Conservation (phyloP, 192 early-diverging fungal genomes). For the Jimgerdemannia flammicorona region DNA sequence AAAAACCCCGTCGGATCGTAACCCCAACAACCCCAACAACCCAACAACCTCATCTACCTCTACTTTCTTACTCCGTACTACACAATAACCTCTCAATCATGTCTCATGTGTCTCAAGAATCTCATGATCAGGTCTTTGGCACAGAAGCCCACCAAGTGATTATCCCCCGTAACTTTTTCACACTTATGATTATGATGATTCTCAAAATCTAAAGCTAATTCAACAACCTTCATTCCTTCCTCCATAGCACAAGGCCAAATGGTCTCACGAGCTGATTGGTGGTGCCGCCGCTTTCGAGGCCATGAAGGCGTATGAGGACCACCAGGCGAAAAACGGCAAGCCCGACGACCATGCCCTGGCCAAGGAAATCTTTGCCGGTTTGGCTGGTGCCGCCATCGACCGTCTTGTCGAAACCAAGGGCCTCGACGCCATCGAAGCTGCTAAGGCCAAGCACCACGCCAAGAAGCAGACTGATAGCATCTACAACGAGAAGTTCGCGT, state of each 20-base stretch:
- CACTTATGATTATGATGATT: too few species aligned
- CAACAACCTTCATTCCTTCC: background rate
- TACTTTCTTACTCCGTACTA: too few species aligned
- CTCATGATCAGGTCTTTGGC: too few species aligned
- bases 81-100: too few species aligned
- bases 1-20: too few species aligned
- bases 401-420: slow-evolving; percentile 34
- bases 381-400: slow-evolving; percentile 34
- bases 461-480: slow-evolving; percentile 27
- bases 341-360: slow-evolving; percentile 23
- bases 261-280: slow-evolving; percentile 38
- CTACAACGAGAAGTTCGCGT: slow-evolving; percentile 4
- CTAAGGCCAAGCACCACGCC: slow-evolving; percentile 34
- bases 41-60: too few species aligned
- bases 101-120: too few species aligned
- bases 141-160: too few species aligned
- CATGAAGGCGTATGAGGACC: slow-evolving; percentile 22
- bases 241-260: slow-evolving; percentile 19
- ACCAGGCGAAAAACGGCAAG: background rate
- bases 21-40: too few species aligned
- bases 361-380: slow-evolving; percentile 43
- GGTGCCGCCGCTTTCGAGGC: slow-evolving; percentile 52
- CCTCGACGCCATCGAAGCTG: slow-evolving; percentile 35
- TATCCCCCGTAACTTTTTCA: too few species aligned
- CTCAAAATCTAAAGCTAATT: too few species aligned